Evolutionary conservation across 129 eudicot genomes (phyloP), one percentile per base, ranked within the genome.

Genomic region (Flaveria ramosissima): DNA sequence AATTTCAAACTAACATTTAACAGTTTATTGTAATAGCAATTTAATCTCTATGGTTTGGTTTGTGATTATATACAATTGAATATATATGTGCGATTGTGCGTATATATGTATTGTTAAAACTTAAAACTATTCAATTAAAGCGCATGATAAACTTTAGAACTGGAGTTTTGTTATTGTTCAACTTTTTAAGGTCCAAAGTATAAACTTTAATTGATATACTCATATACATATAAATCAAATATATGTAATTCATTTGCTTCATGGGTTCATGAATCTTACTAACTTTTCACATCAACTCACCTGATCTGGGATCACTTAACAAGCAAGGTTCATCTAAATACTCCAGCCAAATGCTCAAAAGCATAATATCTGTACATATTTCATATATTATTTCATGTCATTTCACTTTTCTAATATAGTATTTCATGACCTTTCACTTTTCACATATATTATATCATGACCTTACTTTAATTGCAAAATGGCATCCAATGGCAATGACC

Each of bases 401-500:
- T 72, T 59, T 79, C 68, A 79, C 83, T 72, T 72, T 79, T 79
- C 46, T 41, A 53, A 79, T 79, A 79, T 79, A 63, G n/a, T 63
- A 72, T 72, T 80, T 65, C 61, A 64, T 52, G 39, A 64, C 69
- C 56, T 80, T 60, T 79, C 67, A 80, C 83, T 72, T 72, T 79
- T 79, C 32, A 21, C 56, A 68, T 77, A 24, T 41, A 77, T 59
- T 60, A 59, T 74, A 8, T 6, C 70, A 15, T 65, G 66, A 68
- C 81, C 57, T 36, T 72, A 63, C 68, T 63, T 78, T 73, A 51
- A 24, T 3, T 15, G 14, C 23, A 73, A 73, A 43, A n/a, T 73
- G 79, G 79, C 21, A 80, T 80, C 83, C 83, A 53, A 73, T 73
- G 79, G 52, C 83, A 52, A 73, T 66, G 79, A 65, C 77, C 51